Conservation (phyloP, 2,329 filamentous ascomycete species). For the Xylaria sp. region DNA sequence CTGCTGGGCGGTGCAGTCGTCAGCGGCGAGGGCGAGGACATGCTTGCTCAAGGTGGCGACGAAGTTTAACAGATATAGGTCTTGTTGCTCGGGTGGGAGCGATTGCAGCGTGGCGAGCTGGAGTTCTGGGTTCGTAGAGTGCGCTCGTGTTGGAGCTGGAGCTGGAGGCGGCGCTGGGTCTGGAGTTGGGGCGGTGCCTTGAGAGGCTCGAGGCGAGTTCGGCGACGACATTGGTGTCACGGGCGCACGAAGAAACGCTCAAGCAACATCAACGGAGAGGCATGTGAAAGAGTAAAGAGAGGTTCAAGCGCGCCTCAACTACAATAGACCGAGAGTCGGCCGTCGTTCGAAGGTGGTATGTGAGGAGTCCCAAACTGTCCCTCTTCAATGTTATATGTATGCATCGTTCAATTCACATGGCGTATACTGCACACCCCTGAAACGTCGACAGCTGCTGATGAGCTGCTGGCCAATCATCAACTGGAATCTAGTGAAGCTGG, state of each 20-base stretch:
- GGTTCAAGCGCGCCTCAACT: no score
- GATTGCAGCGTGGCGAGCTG: constrained; percentile 88
- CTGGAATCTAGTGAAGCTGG: not conserved
- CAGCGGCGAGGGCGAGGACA: constrained; percentile 73
- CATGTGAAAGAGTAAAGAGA: no score
- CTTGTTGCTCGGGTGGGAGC: constrained; percentile 91
- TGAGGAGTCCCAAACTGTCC: not conserved
- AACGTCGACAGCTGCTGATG: constrained; percentile 7
- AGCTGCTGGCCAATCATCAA: constrained; percentile 14
- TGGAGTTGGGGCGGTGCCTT: constrained; percentile 38
- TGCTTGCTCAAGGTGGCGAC: constrained; percentile 82
- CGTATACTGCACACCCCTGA: constrained; percentile 18
- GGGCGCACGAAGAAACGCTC: constrained; percentile 3
- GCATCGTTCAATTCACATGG: constrained; percentile 13
- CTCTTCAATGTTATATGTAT: constrained; percentile 1
- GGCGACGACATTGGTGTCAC: constrained; percentile 40
- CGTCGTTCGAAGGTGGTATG: not conserved
- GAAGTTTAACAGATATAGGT: constrained; percentile 90
- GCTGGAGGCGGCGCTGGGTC: constrained; percentile 39
- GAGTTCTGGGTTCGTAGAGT: constrained; percentile 72
- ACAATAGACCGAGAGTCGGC: not conserved
- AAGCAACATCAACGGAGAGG: constrained; percentile 14
- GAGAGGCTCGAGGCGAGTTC: constrained; percentile 42
- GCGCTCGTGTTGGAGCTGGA: constrained; percentile 32
- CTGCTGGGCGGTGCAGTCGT: constrained; percentile 87